Evolutionary conservation across 345 rosid species (phyloP).

Genomic region (Stellera chamaejasme): DNA sequence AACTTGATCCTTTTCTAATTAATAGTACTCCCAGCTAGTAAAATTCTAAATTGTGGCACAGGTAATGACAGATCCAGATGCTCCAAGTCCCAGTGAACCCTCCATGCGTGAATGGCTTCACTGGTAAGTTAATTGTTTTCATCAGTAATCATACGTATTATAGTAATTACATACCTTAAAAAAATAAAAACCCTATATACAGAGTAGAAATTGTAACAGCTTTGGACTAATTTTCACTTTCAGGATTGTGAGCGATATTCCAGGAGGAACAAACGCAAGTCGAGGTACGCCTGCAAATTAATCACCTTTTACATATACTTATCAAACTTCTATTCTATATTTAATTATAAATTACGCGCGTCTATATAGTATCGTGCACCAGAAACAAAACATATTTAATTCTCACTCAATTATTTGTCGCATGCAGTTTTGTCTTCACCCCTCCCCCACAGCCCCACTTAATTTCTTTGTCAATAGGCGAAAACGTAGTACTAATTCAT

Average conservation of each 20-base stretch:
- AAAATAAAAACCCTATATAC: too few relatives aligned
- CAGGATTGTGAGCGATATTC: conserved; percentile 78
- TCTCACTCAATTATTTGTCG: background rate
- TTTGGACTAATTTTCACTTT: conserved; percentile 1
- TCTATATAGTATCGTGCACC: too few relatives aligned
- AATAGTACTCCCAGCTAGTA: too few relatives aligned
- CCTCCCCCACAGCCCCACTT: background rate
- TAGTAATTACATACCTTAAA: too few relatives aligned
- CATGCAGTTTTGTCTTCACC: background rate
- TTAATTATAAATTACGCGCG: too few relatives aligned
- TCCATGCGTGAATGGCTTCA: conserved; percentile 83
- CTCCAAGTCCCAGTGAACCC: conserved; percentile 94
- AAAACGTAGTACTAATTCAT: too few relatives aligned
- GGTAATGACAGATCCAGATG: conserved; percentile 96
- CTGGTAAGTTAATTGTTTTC: conserved; percentile 33
- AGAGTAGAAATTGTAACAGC: background rate
- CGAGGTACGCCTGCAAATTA: conserved; percentile 33
- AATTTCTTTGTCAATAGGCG: too few relatives aligned
- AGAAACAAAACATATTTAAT: too few relatives aligned
- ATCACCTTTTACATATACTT: too few relatives aligned
- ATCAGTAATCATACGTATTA: background rate
- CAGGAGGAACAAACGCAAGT: conserved; percentile 61
- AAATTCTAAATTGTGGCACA: conserved; percentile 13
- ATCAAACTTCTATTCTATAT: too few relatives aligned
- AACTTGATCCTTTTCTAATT: too few relatives aligned